phyloP scores from a whole-genome alignment of 1,284 basidiomycete species.

The Sporisorium reilianum region DNA sequence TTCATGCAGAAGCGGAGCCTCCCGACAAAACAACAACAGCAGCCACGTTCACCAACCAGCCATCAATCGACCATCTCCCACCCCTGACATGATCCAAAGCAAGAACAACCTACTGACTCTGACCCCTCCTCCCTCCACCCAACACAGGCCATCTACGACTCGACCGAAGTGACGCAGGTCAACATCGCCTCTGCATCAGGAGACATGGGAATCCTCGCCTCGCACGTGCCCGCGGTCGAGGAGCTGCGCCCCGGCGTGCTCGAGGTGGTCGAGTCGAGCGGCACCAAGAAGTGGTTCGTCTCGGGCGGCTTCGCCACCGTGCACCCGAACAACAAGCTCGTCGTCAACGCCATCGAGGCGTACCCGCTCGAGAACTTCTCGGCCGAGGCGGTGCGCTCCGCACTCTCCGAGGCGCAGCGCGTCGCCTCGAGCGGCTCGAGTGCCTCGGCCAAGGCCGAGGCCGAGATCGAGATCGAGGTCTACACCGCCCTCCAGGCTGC shows the following conservation, averaged over 20 bases:
- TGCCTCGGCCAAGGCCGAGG: slow-evolving; percentile 93
- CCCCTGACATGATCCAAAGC: not conserved
- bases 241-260: slow-evolving; percentile 67
- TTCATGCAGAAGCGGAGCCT: not conserved
- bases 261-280: slow-evolving; percentile 66
- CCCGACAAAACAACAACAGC: not conserved
- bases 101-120: not conserved
- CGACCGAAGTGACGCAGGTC: slow-evolving; percentile 63
- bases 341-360: slow-evolving; percentile 96
- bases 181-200: slow-evolving; percentile 64
- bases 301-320: slow-evolving; percentile 98
- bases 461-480: slow-evolving; percentile 93
- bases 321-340: slow-evolving; percentile 95
- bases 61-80: not conserved
- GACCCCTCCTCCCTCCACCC: slow-evolving; percentile 1
- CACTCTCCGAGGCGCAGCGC: slow-evolving; percentile 88
- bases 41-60: not conserved
- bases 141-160: slow-evolving; percentile 60
- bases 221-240: slow-evolving; percentile 68
- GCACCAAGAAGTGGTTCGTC: slow-evolving; percentile 72
- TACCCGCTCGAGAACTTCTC: slow-evolving; percentile 93
- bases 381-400: slow-evolving; percentile 85
- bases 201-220: slow-evolving; percentile 68
- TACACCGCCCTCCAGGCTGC: slow-evolving; percentile 94
- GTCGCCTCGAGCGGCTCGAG: slow-evolving; percentile 84